Conservation (phyloP, 257 asterid genomes). For the Paraleonurus japonicus region DNA sequence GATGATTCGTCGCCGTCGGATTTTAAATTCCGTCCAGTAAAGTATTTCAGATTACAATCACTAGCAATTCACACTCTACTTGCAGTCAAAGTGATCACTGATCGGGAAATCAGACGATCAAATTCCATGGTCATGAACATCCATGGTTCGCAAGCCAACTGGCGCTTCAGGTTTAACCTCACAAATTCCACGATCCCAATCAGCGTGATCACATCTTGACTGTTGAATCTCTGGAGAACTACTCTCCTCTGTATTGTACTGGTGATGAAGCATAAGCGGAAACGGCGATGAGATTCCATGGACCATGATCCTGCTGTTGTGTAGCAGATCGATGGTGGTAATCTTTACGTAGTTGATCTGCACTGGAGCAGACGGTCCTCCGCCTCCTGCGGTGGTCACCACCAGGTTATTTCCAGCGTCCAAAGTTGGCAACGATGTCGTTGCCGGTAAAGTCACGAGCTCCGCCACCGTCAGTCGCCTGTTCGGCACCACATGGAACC, state of each 20-base stretch:
- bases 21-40: constrained; percentile 1
- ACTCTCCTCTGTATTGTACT: constrained; percentile 16
- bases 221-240: constrained; percentile 31
- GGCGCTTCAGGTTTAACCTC: constrained; percentile 46
- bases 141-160: constrained; percentile 40
- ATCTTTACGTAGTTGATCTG: constrained; percentile 58
- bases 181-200: constrained; percentile 51
- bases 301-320: constrained; percentile 60
- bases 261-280: constrained; percentile 53
- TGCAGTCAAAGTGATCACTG: neutral
- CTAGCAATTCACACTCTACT: neutral
- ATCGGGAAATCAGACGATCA: constrained; percentile 26
- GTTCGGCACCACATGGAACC: constrained; percentile 72
- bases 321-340: constrained; percentile 52
- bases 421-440: constrained; percentile 53
- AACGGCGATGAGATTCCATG: constrained; percentile 60
- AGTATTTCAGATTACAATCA: constrained; percentile 14
- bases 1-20: neutral
- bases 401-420: constrained; percentile 50
- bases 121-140: constrained; percentile 40
- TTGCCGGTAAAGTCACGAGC: constrained; percentile 49
- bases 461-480: constrained; percentile 51
- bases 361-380: constrained; percentile 56
- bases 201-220: constrained; percentile 37
- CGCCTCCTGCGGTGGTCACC: constrained; percentile 63